phyloP scores from a whole-genome alignment of 179 eudicot species.

The Dionaea muscipula region DNA sequence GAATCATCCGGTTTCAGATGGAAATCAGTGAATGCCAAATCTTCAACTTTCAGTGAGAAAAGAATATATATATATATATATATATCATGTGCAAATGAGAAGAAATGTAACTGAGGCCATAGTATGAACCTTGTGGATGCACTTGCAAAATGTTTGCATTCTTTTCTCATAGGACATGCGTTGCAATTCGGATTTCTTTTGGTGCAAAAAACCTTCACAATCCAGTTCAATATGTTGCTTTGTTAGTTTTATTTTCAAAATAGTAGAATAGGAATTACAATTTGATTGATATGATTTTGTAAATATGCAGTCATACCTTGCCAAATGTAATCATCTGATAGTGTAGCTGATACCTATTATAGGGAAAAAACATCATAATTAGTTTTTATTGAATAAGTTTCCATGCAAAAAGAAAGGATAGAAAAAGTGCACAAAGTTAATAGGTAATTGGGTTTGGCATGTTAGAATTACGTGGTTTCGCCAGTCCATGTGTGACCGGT shows the following conservation, averaged over 20 bases:
- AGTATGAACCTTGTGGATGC: constrained; percentile 46
- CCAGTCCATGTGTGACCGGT: too few relatives aligned
- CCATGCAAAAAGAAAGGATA: too few relatives aligned
- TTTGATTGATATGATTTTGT: too few relatives aligned
- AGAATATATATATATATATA: not conserved
- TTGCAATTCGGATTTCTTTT: constrained; percentile 68
- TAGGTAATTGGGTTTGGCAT: too few relatives aligned
- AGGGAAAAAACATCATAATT: too few relatives aligned
- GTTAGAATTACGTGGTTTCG: too few relatives aligned
- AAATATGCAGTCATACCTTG: constrained; percentile 29
- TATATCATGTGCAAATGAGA: not conserved
- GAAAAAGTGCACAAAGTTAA: too few relatives aligned
- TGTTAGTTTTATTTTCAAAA: not conserved
- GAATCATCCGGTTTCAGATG: not conserved
- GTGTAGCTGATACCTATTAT: constrained; percentile 57
- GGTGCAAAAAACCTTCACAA: constrained; percentile 62
- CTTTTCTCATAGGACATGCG: constrained; percentile 72
- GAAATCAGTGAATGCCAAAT: not conserved
- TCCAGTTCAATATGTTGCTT: not conserved
- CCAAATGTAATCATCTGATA: constrained; percentile 86
- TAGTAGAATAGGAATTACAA: too few relatives aligned
- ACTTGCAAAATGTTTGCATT: constrained; percentile 71
- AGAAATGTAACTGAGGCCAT: not conserved
- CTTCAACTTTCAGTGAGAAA: not conserved
- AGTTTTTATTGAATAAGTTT: too few relatives aligned